A percentile compares a stretch with the other conserved stretches of the same genome.
Evolutionary conservation across 1,139 yeast species (phyloP).

Genomic region (Meyerozyma guilliermondii): DNA sequence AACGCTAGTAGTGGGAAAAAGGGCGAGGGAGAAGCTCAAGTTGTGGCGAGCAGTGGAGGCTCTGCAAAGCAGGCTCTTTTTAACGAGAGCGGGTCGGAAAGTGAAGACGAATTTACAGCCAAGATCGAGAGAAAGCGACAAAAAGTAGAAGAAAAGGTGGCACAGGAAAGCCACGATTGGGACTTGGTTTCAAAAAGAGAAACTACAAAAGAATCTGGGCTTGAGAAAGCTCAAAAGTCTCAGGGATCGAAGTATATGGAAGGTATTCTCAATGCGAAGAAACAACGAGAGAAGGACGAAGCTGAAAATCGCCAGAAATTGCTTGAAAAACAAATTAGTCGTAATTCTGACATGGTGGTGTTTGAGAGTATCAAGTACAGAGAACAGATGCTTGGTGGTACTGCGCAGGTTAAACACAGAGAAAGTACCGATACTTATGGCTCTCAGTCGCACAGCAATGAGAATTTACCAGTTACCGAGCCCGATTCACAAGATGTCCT

Average conservation of each 20-base stretch:
- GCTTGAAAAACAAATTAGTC: not conserved
- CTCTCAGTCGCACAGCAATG: not conserved
- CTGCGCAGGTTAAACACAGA: not conserved
- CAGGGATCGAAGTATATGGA: constrained; percentile 5
- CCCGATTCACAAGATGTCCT: not conserved
- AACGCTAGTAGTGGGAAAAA: not conserved
- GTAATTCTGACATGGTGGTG: constrained; percentile 4
- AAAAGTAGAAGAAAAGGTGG: constrained; percentile 3
- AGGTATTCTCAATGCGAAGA: constrained; percentile 5
- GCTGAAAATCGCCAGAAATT: constrained; percentile 3
- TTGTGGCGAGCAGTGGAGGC: not conserved
- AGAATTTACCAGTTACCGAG: not conserved
- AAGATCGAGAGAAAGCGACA: not conserved
- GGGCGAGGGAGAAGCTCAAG: not conserved
- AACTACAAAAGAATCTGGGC: constrained; percentile 1
- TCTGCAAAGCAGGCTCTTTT: not conserved
- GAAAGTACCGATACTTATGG: not conserved
- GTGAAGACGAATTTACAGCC: not conserved
- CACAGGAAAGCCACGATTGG: constrained; percentile 4
- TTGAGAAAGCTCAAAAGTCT: not conserved
- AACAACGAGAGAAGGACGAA: constrained; percentile 7
- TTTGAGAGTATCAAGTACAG: constrained; percentile 8
- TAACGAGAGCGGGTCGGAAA: constrained; percentile 1
- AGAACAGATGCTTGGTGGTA: not conserved
- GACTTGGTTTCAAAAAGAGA: not conserved